Percentiles rank a stretch among this genome's conserved stretches.
phyloP scores from a whole-genome alignment of 495 filamentous ascomycete species.

The Apiosordaria backusii region DNA sequence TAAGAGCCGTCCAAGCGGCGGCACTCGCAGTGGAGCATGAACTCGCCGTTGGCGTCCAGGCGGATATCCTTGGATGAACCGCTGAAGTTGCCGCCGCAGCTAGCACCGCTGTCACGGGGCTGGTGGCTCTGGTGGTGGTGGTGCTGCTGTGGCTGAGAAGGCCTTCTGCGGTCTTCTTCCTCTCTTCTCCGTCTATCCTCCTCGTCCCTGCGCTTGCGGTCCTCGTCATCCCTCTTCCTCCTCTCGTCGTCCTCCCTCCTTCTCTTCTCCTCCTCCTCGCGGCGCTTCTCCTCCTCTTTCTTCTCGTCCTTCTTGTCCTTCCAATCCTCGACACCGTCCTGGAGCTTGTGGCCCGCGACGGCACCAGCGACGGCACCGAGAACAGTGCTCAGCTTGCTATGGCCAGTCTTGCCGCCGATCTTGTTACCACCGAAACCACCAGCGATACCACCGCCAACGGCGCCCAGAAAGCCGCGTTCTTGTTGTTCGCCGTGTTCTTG shows the following conservation, averaged over 20 bases:
- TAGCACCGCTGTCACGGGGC: slow-evolving; percentile 11
- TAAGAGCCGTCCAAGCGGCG: slow-evolving; percentile 27
- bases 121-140: slow-evolving; percentile 10
- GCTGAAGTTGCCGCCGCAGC: slow-evolving; percentile 32
- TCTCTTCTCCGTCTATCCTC: slow-evolving; percentile 2
- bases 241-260: slow-evolving; percentile 19
- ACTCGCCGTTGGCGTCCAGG: slow-evolving; percentile 32
- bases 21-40: slow-evolving; percentile 33
- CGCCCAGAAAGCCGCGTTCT: slow-evolving; percentile 37
- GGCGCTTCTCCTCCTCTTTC: slow-evolving; percentile 27
- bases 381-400: slow-evolving; percentile 27
- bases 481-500: slow-evolving; percentile 18
- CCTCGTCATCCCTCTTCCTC: slow-evolving; percentile 7
- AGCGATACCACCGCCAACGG: slow-evolving; percentile 32
- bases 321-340: slow-evolving; percentile 37
- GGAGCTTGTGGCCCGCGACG: slow-evolving; percentile 36
- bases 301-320: slow-evolving; percentile 38
- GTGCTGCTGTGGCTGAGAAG: slow-evolving; percentile 11
- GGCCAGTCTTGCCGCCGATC: slow-evolving; percentile 34
- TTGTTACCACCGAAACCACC: slow-evolving; percentile 36
- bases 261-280: slow-evolving; percentile 33
- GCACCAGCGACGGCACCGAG: slow-evolving; percentile 36
- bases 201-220: slow-evolving; percentile 3
- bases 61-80: slow-evolving; percentile 33
- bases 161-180: slow-evolving; percentile 19